Evolutionary conservation across 805 yeast genomes (phyloP).

Genomic region (Danielia oregonensis): DNA sequence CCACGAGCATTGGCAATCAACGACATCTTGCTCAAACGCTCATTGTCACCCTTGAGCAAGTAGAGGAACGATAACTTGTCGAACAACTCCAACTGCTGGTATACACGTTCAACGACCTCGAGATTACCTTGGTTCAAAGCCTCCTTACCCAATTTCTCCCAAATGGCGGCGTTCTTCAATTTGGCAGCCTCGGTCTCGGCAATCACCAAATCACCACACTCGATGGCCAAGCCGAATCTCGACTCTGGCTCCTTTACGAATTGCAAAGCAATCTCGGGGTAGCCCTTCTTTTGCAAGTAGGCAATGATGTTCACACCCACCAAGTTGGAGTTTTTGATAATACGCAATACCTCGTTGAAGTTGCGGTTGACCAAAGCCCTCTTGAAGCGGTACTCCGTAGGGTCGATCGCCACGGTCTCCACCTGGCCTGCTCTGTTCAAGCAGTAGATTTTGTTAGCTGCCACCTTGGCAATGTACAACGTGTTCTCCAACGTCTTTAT

Average conservation of each 20-base stretch:
- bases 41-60: conserved; percentile 74
- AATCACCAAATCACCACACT: conserved; percentile 81
- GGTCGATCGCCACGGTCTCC: conserved; percentile 76
- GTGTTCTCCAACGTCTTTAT: conserved; percentile 90
- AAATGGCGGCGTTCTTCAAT: conserved; percentile 61
- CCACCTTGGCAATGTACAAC: conserved; percentile 70
- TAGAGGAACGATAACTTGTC: conserved; percentile 90
- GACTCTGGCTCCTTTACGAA: conserved; percentile 96
- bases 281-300: conserved; percentile 90
- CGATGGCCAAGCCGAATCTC: conserved; percentile 91
- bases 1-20: conserved; percentile 85
- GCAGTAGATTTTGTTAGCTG: conserved; percentile 70
- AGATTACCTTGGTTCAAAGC: conserved; percentile 89
- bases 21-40: conserved; percentile 79
- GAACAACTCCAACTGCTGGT: conserved; percentile 80
- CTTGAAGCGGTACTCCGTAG: conserved; percentile 96
- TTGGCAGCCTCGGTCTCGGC: conserved; percentile 88
- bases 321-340: conserved; percentile 81
- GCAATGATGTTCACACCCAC: conserved; percentile 98
- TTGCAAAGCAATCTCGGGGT: conserved; percentile 95
- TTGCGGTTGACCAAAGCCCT: conserved; percentile 86
- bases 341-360: conserved; percentile 85
- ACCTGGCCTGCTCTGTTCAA: conserved; percentile 83
- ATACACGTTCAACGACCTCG: conserved; percentile 78
- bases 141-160: conserved; percentile 82